These are phyloP conservation scores for Asterophora lycoperdoides DNA, from an alignment of 768 basidiomycete species.

Conservation along the genomic window DNA sequence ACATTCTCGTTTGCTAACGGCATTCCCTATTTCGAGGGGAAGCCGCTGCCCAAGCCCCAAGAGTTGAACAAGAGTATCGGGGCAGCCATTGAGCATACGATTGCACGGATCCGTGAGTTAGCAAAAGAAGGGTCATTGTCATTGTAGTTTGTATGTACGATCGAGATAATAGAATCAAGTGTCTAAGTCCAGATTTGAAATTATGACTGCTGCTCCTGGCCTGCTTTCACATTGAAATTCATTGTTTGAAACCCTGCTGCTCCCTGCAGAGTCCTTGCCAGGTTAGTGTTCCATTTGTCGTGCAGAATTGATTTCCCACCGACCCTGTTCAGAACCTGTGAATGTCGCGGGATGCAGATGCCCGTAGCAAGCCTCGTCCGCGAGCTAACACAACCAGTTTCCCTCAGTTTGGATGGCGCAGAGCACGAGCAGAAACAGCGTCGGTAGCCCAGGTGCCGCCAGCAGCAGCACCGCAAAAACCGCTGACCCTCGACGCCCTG, in stretches of 20 bases:
- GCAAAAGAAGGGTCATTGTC: slow-evolving; percentile 14
- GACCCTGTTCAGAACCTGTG: slow-evolving; percentile 9
- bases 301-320: neutral
- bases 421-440: slow-evolving; percentile 20
- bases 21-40: slow-evolving; percentile 16
- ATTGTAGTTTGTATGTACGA: no score
- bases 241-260: no score
- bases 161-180: slow-evolving; percentile 3
- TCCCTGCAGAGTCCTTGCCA: neutral
- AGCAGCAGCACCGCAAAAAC: slow-evolving; percentile 23
- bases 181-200: slow-evolving; percentile 5
- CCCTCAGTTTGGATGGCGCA: slow-evolving; percentile 26
- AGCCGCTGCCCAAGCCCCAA: slow-evolving; percentile 1
- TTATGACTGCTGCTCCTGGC: no score
- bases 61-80: slow-evolving; percentile 22
- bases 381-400: slow-evolving; percentile 34
- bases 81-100: slow-evolving; percentile 20
- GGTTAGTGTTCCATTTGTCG: slow-evolving; percentile 5
- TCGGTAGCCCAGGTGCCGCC: slow-evolving; percentile 9
- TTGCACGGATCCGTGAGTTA: slow-evolving; percentile 21
- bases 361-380: slow-evolving; percentile 22
- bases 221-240: no score
- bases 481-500: slow-evolving; percentile 35
- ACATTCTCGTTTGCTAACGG: slow-evolving; percentile 27
- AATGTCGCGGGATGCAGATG: slow-evolving; percentile 30